A percentile compares a stretch with the other conserved stretches of the same genome.
phyloP scores from a whole-genome alignment of 208 protist genomes.

The Leishmania turanica region DNA sequence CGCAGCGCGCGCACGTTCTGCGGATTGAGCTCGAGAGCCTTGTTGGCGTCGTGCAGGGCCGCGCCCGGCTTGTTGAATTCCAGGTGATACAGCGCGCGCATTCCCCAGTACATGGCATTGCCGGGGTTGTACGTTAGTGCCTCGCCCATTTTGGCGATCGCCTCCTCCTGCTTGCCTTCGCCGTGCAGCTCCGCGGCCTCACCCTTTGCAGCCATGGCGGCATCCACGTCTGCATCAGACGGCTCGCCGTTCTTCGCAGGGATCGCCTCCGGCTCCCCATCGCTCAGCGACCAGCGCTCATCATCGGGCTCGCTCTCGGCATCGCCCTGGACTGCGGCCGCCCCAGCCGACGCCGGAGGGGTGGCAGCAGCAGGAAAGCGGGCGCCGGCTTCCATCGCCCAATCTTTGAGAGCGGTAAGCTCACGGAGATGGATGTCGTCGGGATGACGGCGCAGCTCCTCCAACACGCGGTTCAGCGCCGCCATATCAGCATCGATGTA shows the following conservation, averaged over 20 bases:
- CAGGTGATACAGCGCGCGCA: constrained; percentile 65
- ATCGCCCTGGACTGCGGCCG: not conserved
- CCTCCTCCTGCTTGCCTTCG: constrained; percentile 52
- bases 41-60: constrained; percentile 66
- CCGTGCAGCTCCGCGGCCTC: constrained; percentile 51
- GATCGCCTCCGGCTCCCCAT: constrained; percentile 34
- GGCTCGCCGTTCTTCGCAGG: constrained; percentile 32
- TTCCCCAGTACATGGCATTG: constrained; percentile 83
- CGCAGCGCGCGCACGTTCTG: constrained; percentile 79
- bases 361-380: constrained; percentile 25
- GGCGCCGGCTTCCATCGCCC: constrained; percentile 41
- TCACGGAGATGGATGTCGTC: constrained; percentile 46
- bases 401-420: constrained; percentile 38
- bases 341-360: not conserved
- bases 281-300: constrained; percentile 54
- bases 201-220: constrained; percentile 61
- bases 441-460: constrained; percentile 33
- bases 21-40: constrained; percentile 60
- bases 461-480: constrained; percentile 47
- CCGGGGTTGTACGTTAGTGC: constrained; percentile 55
- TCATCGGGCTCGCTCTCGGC: constrained; percentile 57
- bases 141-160: constrained; percentile 62
- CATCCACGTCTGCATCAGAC: constrained; percentile 57
- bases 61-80: constrained; percentile 47
- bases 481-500: constrained; percentile 35